Percentiles rank a stretch among this genome's conserved stretches.
Evolutionary conservation across 495 filamentous ascomycete genomes (phyloP).

Genomic region (Penicillium pulvis): DNA sequence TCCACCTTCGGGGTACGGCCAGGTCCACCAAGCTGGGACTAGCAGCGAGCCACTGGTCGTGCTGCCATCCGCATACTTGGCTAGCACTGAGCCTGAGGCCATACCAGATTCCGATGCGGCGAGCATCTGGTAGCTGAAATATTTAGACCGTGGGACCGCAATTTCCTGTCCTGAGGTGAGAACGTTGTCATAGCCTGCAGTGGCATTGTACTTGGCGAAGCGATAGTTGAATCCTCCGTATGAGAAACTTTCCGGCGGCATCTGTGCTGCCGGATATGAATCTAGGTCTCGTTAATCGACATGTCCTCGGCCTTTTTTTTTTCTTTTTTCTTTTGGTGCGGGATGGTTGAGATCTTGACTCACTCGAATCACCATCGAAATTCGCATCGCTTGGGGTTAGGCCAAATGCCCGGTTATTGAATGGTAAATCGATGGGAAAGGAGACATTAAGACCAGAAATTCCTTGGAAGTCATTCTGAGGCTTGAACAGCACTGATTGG

Average conservation of each 20-base stretch:
- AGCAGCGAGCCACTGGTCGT: conserved; percentile 43
- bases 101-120: conserved; percentile 46
- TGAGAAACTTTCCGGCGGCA: conserved; percentile 40
- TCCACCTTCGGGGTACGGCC: conserved; percentile 51
- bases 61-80: conserved; percentile 48
- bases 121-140: conserved; percentile 53
- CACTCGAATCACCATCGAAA: conserved; percentile 41
- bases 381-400: conserved; percentile 42
- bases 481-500: conserved; percentile 25
- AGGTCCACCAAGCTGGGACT: conserved; percentile 49
- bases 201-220: conserved; percentile 49
- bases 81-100: conserved; percentile 46
- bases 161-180: conserved; percentile 47
- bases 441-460: conserved; percentile 12
- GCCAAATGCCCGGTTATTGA: conserved; percentile 51
- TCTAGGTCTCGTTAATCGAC: conserved; percentile 19
- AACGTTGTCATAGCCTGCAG: conserved; percentile 43
- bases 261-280: conserved; percentile 46
- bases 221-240: conserved; percentile 47
- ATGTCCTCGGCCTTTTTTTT: too few relatives aligned
- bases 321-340: background rate
- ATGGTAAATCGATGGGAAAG: conserved; percentile 34
- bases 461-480: conserved; percentile 25
- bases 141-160: conserved; percentile 29
- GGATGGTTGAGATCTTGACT: background rate